Base-by-base conservation (phyloP, 2,329 filamentous ascomycete genomes). In the Exserohilum turcica region DNA sequence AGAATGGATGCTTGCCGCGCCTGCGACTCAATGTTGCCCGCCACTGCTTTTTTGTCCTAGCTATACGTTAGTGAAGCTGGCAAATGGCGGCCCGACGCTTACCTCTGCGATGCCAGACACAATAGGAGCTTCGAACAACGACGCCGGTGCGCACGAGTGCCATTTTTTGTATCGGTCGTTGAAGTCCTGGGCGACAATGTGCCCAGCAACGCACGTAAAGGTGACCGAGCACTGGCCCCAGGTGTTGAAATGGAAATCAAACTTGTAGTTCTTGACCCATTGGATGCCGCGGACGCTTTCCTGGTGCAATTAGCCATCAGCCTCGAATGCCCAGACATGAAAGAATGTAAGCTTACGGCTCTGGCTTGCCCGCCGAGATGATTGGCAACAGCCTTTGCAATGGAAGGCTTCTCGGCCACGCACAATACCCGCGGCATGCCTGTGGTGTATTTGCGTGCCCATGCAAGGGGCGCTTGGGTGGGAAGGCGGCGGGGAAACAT, bases 221-320 rank as follows among this genome's bases (percentile, higher is more conserved):
- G 88, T 92, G 40, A 97, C 93, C 10, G 85, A 81, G 73, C 90
- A 96, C 56, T 81, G 81, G 16, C 92, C 92, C 89, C 91, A 96
- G 40, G 80, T 82, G 5, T 87, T 87, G 73, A 99, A 99, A 71
- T 91, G 86, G 76, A 94, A 99, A 39, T 88, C 83, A 70, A 99
- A 99, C 24, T 86, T 82, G 77, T 97, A 97, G 68, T 99, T 99
- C 73, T 97, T 97, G 74, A 96, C 88, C 76, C 87, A 97, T 64
- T 84, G 83, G 60, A 86, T 86, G 16, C 85, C 83, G 31, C 70
- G 80, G 3, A 91, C 89, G 57, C 84, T 82, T 63, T 82, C 81
- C 91, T 95, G 66, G 31, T 18, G 12, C 35, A 12, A 31, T 65
- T 47, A 63, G 61, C 38, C 37, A 31, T 49, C 7, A 19, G 32